phyloP scores from a whole-genome alignment of 202 grass and related monocot species.

The Dendrocalamus latiflorus region DNA sequence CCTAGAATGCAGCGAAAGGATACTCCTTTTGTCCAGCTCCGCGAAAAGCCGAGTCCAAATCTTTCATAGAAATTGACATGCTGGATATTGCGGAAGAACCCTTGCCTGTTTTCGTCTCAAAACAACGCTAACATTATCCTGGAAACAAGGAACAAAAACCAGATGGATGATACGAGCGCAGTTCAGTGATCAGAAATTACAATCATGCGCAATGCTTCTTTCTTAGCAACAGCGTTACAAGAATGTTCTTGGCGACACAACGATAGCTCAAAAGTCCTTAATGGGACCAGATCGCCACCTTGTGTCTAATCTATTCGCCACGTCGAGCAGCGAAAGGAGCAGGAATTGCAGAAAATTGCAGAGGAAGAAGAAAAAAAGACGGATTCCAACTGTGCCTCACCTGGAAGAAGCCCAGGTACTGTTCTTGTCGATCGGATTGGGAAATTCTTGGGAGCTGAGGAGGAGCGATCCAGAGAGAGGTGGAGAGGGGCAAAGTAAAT shows the following conservation, averaged over 20 bases:
- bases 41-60: too few relatives aligned
- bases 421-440: too few relatives aligned
- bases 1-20: slow-evolving; percentile 36
- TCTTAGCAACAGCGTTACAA: neutral
- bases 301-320: too few relatives aligned
- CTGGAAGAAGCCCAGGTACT: neutral
- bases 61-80: too few relatives aligned
- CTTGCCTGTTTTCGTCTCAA: slow-evolving; percentile 49
- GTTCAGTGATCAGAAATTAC: neutral
- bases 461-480: neutral
- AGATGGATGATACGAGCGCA: neutral
- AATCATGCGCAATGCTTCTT: neutral
- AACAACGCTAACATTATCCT: slow-evolving; percentile 28
- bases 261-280: neutral
- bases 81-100: slow-evolving; percentile 26
- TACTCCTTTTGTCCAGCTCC: slow-evolving; percentile 93
- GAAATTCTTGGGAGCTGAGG: neutral
- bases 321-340: too few relatives aligned
- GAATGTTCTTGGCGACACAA: neutral
- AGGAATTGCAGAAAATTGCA: neutral
- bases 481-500: slow-evolving; percentile 8
- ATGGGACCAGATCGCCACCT: neutral
- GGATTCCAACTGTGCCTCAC: slow-evolving; percentile 35
- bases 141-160: neutral
- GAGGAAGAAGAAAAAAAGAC: neutral